Evolutionary conservation across 2,329 filamentous ascomycete genomes (phyloP).

Genomic region (Arthroderma sp.): DNA sequence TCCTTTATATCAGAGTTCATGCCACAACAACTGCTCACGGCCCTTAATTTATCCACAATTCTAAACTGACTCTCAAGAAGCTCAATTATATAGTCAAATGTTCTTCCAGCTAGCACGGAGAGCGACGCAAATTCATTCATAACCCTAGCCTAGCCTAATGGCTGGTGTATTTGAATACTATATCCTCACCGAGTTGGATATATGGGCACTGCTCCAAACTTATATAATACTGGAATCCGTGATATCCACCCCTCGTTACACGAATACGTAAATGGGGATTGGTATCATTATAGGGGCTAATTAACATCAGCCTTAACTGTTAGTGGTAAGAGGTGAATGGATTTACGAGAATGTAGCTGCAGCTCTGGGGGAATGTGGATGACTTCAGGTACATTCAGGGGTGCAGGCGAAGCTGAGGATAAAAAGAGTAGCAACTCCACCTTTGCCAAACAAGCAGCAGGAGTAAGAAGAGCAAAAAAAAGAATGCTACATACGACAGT

Average conservation of each 20-base stretch:
- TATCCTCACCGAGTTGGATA: too few relatives aligned
- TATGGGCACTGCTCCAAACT: too few relatives aligned
- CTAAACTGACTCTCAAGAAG: slow-evolving; percentile 91
- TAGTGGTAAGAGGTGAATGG: background rate
- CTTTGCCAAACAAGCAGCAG: too few relatives aligned
- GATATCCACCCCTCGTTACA: too few relatives aligned
- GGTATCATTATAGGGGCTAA: background rate
- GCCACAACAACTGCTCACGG: slow-evolving; percentile 88
- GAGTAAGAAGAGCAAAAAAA: slow-evolving; percentile 9
- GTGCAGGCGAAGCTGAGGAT: background rate
- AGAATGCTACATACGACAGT: slow-evolving; percentile 33
- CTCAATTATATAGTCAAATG: slow-evolving; percentile 90
- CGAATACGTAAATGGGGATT: too few relatives aligned
- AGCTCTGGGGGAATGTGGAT: background rate
- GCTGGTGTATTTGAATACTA: too few relatives aligned
- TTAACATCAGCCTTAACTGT: background rate
- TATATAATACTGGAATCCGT: too few relatives aligned
- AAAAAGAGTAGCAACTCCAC: background rate
- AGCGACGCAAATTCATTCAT: too few relatives aligned
- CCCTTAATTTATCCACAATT: slow-evolving; percentile 81
- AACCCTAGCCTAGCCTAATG: too few relatives aligned
- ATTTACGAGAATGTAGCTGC: background rate
- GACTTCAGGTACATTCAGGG: background rate
- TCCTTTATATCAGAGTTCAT: slow-evolving; percentile 93
- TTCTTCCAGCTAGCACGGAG: slow-evolving; percentile 80